Conservation (phyloP, 805 yeast genomes). For the Cephaloascus fragrans region DNA sequence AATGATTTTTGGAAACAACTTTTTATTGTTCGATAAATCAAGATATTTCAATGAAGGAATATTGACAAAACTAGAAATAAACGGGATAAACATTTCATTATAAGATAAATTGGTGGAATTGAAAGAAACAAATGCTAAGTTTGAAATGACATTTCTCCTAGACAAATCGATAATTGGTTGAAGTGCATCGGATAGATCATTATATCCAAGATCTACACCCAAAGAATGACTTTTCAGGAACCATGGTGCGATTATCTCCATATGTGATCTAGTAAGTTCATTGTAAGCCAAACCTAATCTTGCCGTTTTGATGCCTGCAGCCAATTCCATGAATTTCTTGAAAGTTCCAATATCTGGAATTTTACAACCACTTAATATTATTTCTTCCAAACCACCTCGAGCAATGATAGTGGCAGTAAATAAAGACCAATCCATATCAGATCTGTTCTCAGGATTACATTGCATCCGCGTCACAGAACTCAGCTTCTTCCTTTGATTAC, state of each 20-base stretch:
- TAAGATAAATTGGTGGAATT: slow-evolving; percentile 53
- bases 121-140: slow-evolving; percentile 45
- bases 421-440: slow-evolving; percentile 77
- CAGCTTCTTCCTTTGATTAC: slow-evolving; percentile 21
- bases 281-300: slow-evolving; percentile 75
- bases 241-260: slow-evolving; percentile 51
- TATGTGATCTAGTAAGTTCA: slow-evolving; percentile 50
- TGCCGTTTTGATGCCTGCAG: slow-evolving; percentile 42
- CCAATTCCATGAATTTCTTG: slow-evolving; percentile 43
- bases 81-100: slow-evolving; percentile 36
- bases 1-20: slow-evolving; percentile 53
- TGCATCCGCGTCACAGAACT: slow-evolving; percentile 24
- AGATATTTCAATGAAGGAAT: slow-evolving; percentile 56
- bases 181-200: slow-evolving; percentile 43
- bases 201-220: slow-evolving; percentile 81
- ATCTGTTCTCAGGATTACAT: slow-evolving; percentile 44
- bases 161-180: slow-evolving; percentile 26
- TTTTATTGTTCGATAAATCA: slow-evolving; percentile 65
- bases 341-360: slow-evolving; percentile 46
- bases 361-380: slow-evolving; percentile 71
- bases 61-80: slow-evolving; percentile 41
- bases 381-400: slow-evolving; percentile 71
- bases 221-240: slow-evolving; percentile 33
- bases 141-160: slow-evolving; percentile 7
- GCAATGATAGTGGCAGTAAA: slow-evolving; percentile 58